A percentile compares a stretch with the other conserved stretches of the same genome.
Conservation (phyloP, 352 stramenopile genomes). For the Thraustotheca clavata region DNA sequence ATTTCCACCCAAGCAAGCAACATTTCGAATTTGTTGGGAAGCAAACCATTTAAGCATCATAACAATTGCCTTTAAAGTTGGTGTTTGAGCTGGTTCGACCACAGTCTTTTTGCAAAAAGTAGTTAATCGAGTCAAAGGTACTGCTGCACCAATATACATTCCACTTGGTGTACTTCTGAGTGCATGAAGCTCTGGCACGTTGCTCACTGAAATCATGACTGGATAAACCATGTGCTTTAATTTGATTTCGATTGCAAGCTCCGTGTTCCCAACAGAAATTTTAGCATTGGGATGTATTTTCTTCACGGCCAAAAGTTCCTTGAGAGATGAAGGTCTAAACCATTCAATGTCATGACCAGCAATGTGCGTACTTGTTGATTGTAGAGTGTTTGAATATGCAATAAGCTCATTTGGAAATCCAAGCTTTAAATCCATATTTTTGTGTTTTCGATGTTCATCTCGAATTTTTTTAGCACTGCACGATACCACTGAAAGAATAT, state of each 20-base stretch:
- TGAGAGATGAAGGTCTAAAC: conserved; percentile 88
- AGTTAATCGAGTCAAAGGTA: conserved; percentile 66
- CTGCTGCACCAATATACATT: conserved; percentile 71
- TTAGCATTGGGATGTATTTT: conserved; percentile 72
- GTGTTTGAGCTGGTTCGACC: conserved; percentile 36
- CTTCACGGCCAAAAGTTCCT: conserved; percentile 85
- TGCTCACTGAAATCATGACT: conserved; percentile 59
- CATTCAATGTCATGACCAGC: conserved; percentile 74
- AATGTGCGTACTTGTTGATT: conserved; percentile 57
- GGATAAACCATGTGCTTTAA: conserved; percentile 86
- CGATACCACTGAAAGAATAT: conserved; percentile 18
- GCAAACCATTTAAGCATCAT: conserved; percentile 96
- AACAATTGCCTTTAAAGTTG: conserved; percentile 45
- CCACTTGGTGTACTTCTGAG: conserved; percentile 38
- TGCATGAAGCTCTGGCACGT: conserved; percentile 49
- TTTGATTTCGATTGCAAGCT: conserved; percentile 95
- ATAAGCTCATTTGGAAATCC: conserved; percentile 49
- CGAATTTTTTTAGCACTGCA: conserved; percentile 16
- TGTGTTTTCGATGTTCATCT: conserved; percentile 18
- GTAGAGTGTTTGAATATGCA: conserved; percentile 35
- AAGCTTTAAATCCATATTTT: conserved; percentile 21
- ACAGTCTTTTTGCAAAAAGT: conserved; percentile 41
- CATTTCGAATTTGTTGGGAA: conserved; percentile 96
- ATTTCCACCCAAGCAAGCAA: conserved; percentile 93
- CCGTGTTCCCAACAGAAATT: conserved; percentile 94